A percentile compares a stretch with the other conserved stretches of the same genome.
Evolutionary conservation across 306 rosid genomes (phyloP).

Genomic region (Castanospermum australe): DNA sequence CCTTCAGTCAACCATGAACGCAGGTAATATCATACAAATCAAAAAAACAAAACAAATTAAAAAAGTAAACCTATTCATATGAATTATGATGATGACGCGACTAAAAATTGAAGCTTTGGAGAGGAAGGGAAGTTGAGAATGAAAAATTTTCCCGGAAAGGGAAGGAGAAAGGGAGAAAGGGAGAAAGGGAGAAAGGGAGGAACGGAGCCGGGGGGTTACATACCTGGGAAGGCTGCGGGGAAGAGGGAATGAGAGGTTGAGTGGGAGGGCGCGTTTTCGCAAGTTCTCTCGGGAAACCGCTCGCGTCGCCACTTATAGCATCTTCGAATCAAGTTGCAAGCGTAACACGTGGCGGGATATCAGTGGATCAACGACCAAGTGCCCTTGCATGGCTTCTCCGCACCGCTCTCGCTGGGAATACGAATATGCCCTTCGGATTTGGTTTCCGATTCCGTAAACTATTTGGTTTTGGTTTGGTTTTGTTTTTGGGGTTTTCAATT

Average conservation of each 20-base stretch:
- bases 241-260: neutral
- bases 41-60: neutral
- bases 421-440: neutral
- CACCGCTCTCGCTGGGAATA: neutral
- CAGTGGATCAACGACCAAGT: neutral
- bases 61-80: neutral
- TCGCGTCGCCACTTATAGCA: constrained; percentile 32
- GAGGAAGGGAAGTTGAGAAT: neutral
- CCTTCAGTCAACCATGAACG: neutral
- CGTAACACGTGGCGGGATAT: constrained; percentile 13
- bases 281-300: neutral
- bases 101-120: neutral
- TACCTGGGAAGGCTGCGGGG: constrained; percentile 43
- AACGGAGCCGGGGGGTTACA: no score
- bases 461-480: neutral
- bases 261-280: neutral
- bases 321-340: neutral
- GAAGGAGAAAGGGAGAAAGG: neutral
- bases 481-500: no score
- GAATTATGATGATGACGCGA: neutral
- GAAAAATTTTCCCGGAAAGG: neutral
- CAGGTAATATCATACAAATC: neutral
- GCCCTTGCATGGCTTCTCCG: neutral
- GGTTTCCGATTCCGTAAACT: neutral
- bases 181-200: neutral